Base-by-base conservation (phyloP, 768 basidiomycete species). In the Termitomyces eurrhizus region DNA sequence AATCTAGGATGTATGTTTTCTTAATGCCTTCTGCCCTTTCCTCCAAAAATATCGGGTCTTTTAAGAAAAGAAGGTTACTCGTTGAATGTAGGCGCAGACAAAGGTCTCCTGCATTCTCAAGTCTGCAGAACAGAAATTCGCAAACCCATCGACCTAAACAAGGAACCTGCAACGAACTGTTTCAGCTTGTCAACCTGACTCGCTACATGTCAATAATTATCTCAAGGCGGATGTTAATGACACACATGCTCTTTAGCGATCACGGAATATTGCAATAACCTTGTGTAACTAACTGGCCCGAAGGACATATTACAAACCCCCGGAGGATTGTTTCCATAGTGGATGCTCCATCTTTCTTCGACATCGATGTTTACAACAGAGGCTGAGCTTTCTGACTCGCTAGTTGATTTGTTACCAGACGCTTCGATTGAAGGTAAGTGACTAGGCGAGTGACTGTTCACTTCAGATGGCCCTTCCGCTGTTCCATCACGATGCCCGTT, bases 41-140 rank as follows among this genome's bases (percentile, higher is more conserved):
- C 54, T 88, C 86, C 44, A 86, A 73, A 29, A 83, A 73, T 36
- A 86, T 72, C 0, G 87, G 87, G 59, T 84, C 81, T 52, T 82
- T 78, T 9, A 86, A 44, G 61, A 86, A 87, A 0, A 79, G 83
- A 63, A 80, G 67, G 9, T 76, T 62, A 2, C 56, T 57, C 8
- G 72, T 60, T 12, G 78, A 76, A 53, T 78, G 74, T 14, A 85
- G 56, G 5, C 79, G 76, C 60, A 83, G 71, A 61, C 78, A 72
- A n/a, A 80, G 68, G 21, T 78, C 76, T 18, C 70, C 63, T 62
- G 71, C 70, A n/a, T 68, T 68, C 39, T 68, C 64, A 54, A 77
- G 73, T 56, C 78, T 80, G 21, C 13, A 52, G 60, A 53, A 18
- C 32, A 59, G 29, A 51, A 11, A 18, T 44, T 44, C 41, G 9